A percentile compares a stretch with the other conserved stretches of the same genome.
Evolutionary conservation across 169 alveolate species (phyloP).

Genomic region (Plasmodium knowlesi): DNA sequence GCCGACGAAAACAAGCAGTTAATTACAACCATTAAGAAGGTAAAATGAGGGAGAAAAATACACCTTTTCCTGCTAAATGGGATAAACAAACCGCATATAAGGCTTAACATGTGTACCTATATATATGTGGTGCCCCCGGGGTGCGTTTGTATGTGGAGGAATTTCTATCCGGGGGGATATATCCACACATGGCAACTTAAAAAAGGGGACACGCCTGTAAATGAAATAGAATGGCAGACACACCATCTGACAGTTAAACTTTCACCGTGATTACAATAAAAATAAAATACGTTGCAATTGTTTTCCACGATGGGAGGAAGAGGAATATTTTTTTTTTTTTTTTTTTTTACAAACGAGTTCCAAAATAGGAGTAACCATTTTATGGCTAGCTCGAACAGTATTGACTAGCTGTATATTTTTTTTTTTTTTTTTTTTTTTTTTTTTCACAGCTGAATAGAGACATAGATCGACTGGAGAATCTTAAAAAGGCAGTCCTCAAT

Average conservation of each 20-base stretch:
- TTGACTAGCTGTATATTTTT: background rate
- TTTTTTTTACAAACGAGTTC: background rate
- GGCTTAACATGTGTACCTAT: background rate
- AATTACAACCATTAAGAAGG: conserved; percentile 84
- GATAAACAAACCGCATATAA: too few species aligned
- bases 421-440: background rate
- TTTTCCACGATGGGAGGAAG: background rate
- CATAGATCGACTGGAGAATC: conserved; percentile 85
- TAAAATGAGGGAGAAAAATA: background rate
- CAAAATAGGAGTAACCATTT: background rate
- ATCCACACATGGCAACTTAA: background rate
- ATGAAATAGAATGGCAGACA: background rate
- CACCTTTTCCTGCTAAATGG: background rate
- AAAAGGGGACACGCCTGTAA: background rate
- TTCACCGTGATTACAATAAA: background rate
- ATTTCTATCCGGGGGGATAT: background rate
- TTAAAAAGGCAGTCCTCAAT: conserved; percentile 86
- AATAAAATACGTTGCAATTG: background rate
- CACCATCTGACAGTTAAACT: background rate
- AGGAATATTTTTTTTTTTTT: background rate
- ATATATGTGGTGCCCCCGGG: background rate
- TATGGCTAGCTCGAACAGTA: background rate
- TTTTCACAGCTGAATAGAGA: conserved; percentile 83
- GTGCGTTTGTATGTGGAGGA: background rate
- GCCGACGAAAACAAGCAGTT: conserved; percentile 89